Evolutionary conservation across 768 basidiomycete genomes (phyloP), one percentile per base, ranked within the genome.

Genomic region (Dentipellis fragilis): DNA sequence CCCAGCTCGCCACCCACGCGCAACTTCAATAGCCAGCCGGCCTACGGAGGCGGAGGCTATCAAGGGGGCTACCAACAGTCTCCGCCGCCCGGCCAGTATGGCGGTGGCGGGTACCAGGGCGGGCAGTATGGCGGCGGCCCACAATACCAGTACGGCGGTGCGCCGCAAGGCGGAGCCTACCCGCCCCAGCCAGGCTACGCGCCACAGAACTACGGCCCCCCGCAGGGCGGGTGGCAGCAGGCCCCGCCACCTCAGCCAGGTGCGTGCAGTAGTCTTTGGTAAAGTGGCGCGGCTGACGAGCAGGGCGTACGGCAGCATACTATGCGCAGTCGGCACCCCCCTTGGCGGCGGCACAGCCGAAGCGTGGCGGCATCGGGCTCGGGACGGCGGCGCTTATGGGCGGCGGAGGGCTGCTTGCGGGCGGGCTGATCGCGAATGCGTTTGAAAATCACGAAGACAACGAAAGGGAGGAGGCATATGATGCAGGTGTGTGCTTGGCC

Each of bases 321-420:
- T 49, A 23, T 23, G 8, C 21, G 5, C 48, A 49, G 48, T 35
- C 48, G 22, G 48, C 29, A 9, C 48, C 21, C 19, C 48, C 48
- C 14, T 7, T 10, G 12, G 29, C 11, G 29, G 48, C 48, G 16
- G 14, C 45, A 48, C 49, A 37, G 58, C n/a, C 11, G 14, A 38
- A 14, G 29, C 22, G 57, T 49, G 48, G 52, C 19, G 57, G 57
- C 49, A 36, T 53, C 5, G 58, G 58, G 11, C 19, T 57, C 38
- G 58, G 54, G 9, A 29, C 45, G 11, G 45, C 22, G 23, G 39
- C 21, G n/a, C 37, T 48, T 54, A 23, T 59, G 39, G 59, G 75
- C 59, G 85, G 78, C 62, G 85, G 73, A 14, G 87, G 83, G 56
- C 65, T 87, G n/a, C 64, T 84, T n/a, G 85, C 80, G 39, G 87